Evolutionary conservation across 2,329 filamentous ascomycete genomes (phyloP), one percentile per base, ranked within the genome.

Genomic region (Harringtonia lauricola): DNA sequence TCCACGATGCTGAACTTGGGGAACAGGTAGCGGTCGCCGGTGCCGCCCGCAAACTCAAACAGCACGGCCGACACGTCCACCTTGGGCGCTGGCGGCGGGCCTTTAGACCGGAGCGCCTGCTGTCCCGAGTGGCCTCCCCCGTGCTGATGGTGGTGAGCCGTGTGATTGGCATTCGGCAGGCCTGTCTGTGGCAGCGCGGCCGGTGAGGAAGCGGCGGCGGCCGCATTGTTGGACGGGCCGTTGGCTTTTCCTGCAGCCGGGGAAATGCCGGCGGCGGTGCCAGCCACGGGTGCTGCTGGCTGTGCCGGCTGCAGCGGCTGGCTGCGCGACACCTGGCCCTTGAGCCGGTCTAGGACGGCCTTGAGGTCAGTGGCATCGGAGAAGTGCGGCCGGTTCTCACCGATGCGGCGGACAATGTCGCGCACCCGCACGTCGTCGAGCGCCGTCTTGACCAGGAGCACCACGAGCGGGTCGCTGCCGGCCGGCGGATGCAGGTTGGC

Each of bases 1-100:
- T 92, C 84, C 40, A 90, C 59, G 29, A 90, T 81, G 59, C 81
- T 84, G 56, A 84, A 82, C 51, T 81, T 84, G 2, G 86, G 86
- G 50, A 92, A 89, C 39, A 86, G 64, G 57, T 85, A 89, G 22
- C 84, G 75, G 58, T 90, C 85, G 37, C 83, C 83, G 3, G 67
- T 77, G 29, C 79, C 79, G 38, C 74, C 73, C 6, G 66, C 59
- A 57, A 86, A 86, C 51, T 86, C 81, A 48, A 87, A 74, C 1
- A 82, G 74, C 14, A 84, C 67, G n/a, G 79, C 78, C 1, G 77
- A 71, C 36, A 81, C 72, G 44, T 81, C 80, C 22, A 73, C 72
- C 51, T 74, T 79, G 12, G 62, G 58, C 2, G 68, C 56, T 17
- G 70, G 70, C 2, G 71, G 67, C 2, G 74, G 75, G 0, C 74